phyloP scores from a whole-genome alignment of 1,284 basidiomycete genomes.

The Ustilago loliicola region DNA sequence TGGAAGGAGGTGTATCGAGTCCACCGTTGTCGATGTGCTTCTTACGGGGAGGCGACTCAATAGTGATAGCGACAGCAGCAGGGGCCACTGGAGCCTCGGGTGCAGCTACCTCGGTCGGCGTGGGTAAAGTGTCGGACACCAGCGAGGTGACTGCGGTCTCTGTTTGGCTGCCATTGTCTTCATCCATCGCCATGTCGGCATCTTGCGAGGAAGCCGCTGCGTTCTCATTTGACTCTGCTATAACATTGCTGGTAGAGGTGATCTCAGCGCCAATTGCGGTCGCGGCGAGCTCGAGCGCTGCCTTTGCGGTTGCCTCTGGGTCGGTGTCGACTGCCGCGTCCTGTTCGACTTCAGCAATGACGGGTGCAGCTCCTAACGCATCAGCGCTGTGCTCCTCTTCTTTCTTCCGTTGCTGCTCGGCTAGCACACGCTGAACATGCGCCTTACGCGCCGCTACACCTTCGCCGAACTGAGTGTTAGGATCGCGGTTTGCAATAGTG shows the following conservation, averaged over 20 bases:
- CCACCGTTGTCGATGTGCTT: constrained; percentile 37
- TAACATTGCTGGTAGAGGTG: not conserved
- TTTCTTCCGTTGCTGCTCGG: constrained; percentile 49
- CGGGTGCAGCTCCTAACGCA: constrained; percentile 27
- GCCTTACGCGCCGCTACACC: constrained; percentile 50
- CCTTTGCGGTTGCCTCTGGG: constrained; percentile 27
- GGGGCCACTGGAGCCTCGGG: constrained; percentile 8
- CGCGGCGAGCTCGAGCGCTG: constrained; percentile 21
- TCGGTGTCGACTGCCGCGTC: constrained; percentile 16
- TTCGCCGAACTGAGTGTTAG: constrained; percentile 42
- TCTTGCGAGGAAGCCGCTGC: not conserved
- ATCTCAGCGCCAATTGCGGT: not conserved
- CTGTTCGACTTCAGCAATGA: constrained; percentile 26
- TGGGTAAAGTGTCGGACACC: not conserved
- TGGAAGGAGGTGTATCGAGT: constrained; percentile 54
- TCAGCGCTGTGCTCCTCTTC: constrained; percentile 44
- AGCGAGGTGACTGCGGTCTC: not conserved
- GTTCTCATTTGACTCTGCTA: not conserved
- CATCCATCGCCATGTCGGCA: not conserved
- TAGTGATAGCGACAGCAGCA: constrained; percentile 12
- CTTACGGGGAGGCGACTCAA: constrained; percentile 51
- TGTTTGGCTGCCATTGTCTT: not conserved
- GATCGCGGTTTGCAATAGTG: constrained; percentile 45
- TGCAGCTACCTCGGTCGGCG: not conserved
- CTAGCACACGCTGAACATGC: constrained; percentile 50